Evolutionary conservation across 331 rosid genomes (phyloP), one percentile per base, ranked within the genome.

Genomic region (Malus hybrid): DNA sequence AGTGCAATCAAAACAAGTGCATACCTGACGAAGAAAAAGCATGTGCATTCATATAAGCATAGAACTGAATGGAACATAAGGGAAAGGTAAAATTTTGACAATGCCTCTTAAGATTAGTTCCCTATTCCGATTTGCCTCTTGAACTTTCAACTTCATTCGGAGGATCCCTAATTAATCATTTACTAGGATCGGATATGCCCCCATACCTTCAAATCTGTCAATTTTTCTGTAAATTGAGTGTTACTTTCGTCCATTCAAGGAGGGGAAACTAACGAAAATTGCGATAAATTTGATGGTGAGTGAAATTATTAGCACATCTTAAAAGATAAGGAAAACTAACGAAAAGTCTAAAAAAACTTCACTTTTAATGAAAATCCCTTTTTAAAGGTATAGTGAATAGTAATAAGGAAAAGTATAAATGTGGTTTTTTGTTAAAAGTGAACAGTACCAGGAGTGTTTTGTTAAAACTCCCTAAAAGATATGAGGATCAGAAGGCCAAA

Each of bases 1-100:
- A 89, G 85, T n/a, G 99, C 87, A 73, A 94, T 83, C 82, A 94
- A 82, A 78, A 94, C 97, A 1, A 92, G 89, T 6, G 92, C 92
- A 75, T 91, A 93, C 98, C 98, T 93, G 77, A 69, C 77, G 24
- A 75, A 50, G 31, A 46, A 62, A 39, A 36, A 68, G 57, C 1
- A 52, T 16, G 57, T 2, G 1, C 57, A 52, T 1, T 52, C 10
- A 52, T 52, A 6, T 1, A 16, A 16, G 57, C 57, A 6, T 16
- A 16, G n/a, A 52, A 52, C 4, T 52, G 57, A 52, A 52, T 16
- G 57, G 10, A 52, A 6, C 20, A 16, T 16, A 16, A 6, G 10
- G 57, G 4, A 52, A 52, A 16, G 20, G 57, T 6, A 6, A 52
- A 16, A 16, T 16, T 50, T 52, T 16, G 6, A 16, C 57, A 52